A percentile compares a stretch with the other conserved stretches of the same genome.
Conservation (phyloP, 2,329 filamentous ascomycete genomes). For the Hypoxylon sp. region DNA sequence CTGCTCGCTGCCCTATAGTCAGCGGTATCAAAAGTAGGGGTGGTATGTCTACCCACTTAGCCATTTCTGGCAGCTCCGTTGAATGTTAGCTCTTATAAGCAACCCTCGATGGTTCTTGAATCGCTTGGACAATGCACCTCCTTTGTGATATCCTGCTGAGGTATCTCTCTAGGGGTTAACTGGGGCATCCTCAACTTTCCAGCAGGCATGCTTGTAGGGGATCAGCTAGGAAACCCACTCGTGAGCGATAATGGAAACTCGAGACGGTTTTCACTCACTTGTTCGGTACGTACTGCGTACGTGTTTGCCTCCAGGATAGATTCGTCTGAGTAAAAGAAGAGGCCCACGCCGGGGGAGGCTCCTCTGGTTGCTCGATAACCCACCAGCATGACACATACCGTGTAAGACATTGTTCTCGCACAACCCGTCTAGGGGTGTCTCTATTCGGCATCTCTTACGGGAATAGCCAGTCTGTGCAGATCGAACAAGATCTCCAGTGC, state of each 20-base stretch:
- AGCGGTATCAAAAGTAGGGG: conserved; percentile 19
- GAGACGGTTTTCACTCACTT: conserved; percentile 32
- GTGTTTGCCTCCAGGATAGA: conserved; percentile 3
- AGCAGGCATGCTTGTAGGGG: conserved; percentile 23
- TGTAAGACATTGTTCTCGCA: conserved; percentile 42
- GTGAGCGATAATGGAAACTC: conserved; percentile 33
- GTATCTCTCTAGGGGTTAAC: conserved; percentile 18
- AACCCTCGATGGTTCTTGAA: conserved; percentile 11
- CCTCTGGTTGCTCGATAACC: conserved; percentile 36
- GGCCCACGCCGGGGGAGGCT: conserved; percentile 32
- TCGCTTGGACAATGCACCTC: conserved; percentile 9
- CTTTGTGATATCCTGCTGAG: conserved; percentile 22
- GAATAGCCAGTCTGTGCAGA: conserved; percentile 18
- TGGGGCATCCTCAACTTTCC: conserved; percentile 15
- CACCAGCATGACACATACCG: conserved; percentile 46
- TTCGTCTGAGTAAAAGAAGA: conserved; percentile 10
- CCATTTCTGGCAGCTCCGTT: conserved; percentile 11
- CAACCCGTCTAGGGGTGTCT: conserved; percentile 25
- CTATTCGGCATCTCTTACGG: conserved; percentile 32
- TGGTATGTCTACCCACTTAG: conserved; percentile 3
- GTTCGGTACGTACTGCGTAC: conserved; percentile 5
- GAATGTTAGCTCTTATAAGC: conserved; percentile 13
- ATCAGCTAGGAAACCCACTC: conserved; percentile 14
- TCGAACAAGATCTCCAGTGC: conserved; percentile 27
- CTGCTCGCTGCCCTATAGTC: conserved; percentile 11